These are phyloP conservation scores for Myxozyma kluyveri DNA, from an alignment of 805 yeast genomes.

Conservation along the genomic window DNA sequence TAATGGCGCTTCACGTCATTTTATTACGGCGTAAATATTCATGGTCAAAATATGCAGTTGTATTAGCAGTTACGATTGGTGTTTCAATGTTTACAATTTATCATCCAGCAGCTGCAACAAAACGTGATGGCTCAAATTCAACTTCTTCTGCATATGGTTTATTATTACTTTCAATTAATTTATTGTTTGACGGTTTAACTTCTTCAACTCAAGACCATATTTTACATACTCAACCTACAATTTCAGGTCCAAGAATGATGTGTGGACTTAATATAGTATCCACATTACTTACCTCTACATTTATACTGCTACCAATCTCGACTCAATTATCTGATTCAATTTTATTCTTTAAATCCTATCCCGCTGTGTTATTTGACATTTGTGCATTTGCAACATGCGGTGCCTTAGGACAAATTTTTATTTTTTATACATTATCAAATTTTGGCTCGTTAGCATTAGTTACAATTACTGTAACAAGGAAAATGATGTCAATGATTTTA, in stretches of 20 bases:
- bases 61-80: slow-evolving; percentile 74
- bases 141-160: slow-evolving; percentile 52
- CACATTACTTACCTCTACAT: slow-evolving; percentile 42
- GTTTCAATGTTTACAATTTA: slow-evolving; percentile 73
- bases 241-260: slow-evolving; percentile 90
- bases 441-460: slow-evolving; percentile 84
- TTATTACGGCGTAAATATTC: slow-evolving; percentile 74
- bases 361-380: slow-evolving; percentile 58
- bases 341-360: slow-evolving; percentile 51
- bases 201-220: slow-evolving; percentile 90
- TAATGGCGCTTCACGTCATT: slow-evolving; percentile 76
- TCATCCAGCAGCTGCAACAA: slow-evolving; percentile 37
- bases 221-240: slow-evolving; percentile 49
- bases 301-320: slow-evolving; percentile 43
- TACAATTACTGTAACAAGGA: slow-evolving; percentile 93
- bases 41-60: slow-evolving; percentile 71
- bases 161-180: slow-evolving; percentile 53
- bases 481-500: slow-evolving; percentile 90
- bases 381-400: slow-evolving; percentile 72
- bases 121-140: slow-evolving; percentile 45
- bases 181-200: slow-evolving; percentile 85
- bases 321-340: slow-evolving; percentile 52
- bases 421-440: slow-evolving; percentile 75
- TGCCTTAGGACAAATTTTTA: slow-evolving; percentile 90
- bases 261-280: slow-evolving; percentile 57